Percentiles rank a stretch among this genome's conserved stretches.
These are phyloP conservation scores for Colletotrichum magnum DNA, from an alignment of 2,329 filamentous ascomycete species.

Conservation along the genomic window DNA sequence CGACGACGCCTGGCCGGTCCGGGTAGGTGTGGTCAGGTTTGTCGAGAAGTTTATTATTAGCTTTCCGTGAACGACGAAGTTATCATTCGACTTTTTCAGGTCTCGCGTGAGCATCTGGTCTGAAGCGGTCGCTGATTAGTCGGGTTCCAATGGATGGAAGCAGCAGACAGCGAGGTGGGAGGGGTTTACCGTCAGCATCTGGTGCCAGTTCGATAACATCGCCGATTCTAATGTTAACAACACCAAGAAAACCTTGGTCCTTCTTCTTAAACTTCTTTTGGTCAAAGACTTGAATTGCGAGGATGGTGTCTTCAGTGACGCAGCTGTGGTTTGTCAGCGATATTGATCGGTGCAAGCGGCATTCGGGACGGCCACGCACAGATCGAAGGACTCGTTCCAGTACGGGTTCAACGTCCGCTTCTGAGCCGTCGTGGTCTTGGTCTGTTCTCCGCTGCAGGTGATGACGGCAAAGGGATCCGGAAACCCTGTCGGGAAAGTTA, in stretches of 20 bases:
- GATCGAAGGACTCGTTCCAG: slow-evolving; percentile 99
- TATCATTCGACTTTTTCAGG: slow-evolving; percentile 97
- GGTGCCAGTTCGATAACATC: slow-evolving; percentile 93
- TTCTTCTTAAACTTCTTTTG: slow-evolving; percentile 99
- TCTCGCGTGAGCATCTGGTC: slow-evolving; percentile 99
- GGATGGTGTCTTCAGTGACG: slow-evolving; percentile 94
- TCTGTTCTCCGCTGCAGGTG: slow-evolving; percentile 97
- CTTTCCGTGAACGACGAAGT: slow-evolving; percentile 97
- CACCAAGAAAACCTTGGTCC: slow-evolving; percentile 97
- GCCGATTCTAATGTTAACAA: slow-evolving; percentile 96
- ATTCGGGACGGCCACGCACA: slow-evolving; percentile 72
- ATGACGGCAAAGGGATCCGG: slow-evolving; percentile 98
- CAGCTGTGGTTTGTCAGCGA: slow-evolving; percentile 67
- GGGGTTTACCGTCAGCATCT: slow-evolving; percentile 86
- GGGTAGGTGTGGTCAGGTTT: slow-evolving; percentile 81
- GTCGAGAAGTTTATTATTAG: slow-evolving; percentile 97
- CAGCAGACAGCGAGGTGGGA: not conserved
- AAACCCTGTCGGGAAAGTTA: slow-evolving; percentile 75
- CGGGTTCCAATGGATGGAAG: slow-evolving; percentile 43
- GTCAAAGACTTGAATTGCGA: slow-evolving; percentile 98
- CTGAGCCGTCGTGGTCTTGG: slow-evolving; percentile 96
- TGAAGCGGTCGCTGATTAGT: slow-evolving; percentile 62
- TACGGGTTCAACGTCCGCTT: slow-evolving; percentile 99
- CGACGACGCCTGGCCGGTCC: slow-evolving; percentile 61
- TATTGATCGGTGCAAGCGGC: slow-evolving; percentile 41